Evolutionary conservation across 2,329 filamentous ascomycete genomes (phyloP).

Genomic region (Fusarium oxysporum): DNA sequence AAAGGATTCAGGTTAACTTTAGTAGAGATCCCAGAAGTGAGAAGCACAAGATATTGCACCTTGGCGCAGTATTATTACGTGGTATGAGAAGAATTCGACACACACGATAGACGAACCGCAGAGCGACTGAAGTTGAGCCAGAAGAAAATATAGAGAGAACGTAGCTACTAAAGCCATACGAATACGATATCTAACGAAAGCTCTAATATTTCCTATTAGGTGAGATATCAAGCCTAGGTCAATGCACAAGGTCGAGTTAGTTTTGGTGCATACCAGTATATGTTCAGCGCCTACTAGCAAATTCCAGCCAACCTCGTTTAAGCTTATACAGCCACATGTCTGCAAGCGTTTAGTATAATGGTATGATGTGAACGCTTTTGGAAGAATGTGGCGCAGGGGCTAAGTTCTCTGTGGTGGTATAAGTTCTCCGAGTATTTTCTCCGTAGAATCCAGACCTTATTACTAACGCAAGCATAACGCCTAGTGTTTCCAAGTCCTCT

Average conservation of each 20-base stretch:
- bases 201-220: neutral
- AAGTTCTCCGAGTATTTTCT: neutral
- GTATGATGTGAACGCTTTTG: neutral
- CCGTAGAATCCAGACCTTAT: neutral
- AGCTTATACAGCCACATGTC: neutral
- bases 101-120: accelerated
- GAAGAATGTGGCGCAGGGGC: neutral
- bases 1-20: too few species aligned
- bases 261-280: neutral
- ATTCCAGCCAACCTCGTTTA: neutral
- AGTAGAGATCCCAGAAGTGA: too few species aligned
- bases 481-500: neutral
- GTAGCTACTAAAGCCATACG: too few species aligned
- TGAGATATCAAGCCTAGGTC: neutral
- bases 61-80: too few species aligned
- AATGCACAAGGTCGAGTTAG: neutral
- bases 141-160: neutral
- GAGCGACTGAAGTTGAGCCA: neutral
- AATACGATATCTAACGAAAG: neutral
- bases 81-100: neutral
- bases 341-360: neutral
- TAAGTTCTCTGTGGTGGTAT: too few species aligned
- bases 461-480: neutral
- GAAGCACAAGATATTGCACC: too few species aligned
- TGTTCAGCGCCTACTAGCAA: neutral